Conservation (phyloP, 306 rosid genomes). For the Vigna nakashimae region DNA sequence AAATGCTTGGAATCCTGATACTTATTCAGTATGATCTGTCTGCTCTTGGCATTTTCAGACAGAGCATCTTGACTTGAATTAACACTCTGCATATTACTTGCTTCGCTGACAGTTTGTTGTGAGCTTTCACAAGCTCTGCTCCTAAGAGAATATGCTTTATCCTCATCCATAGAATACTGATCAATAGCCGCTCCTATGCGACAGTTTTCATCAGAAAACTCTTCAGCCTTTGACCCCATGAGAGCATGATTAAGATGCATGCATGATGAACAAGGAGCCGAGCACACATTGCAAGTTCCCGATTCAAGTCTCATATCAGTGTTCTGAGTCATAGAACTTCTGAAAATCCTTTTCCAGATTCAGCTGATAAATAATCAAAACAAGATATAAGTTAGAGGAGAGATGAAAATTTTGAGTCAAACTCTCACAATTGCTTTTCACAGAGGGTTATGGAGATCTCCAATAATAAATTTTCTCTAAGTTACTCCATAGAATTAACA, state of each 20-base stretch:
- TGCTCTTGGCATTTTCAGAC: slow-evolving; percentile 79
- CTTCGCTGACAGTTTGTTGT: slow-evolving; percentile 65
- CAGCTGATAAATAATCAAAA: slow-evolving; percentile 56
- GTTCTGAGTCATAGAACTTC: slow-evolving; percentile 51
- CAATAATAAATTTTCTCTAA: slow-evolving; percentile 10
- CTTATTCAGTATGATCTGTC: slow-evolving; percentile 45
- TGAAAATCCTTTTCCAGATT: slow-evolving; percentile 52
- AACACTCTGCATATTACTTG: slow-evolving; percentile 58
- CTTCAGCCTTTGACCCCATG: slow-evolving; percentile 66
- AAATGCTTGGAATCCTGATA: slow-evolving; percentile 52
- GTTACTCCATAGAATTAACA: slow-evolving; percentile 24
- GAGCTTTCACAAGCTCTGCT: slow-evolving; percentile 62
- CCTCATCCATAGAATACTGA: slow-evolving; percentile 63
- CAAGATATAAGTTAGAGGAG: slow-evolving; percentile 42
- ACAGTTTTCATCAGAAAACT: slow-evolving; percentile 73
- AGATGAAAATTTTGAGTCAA: slow-evolving; percentile 14
- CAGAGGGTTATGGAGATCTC: slow-evolving; percentile 14
- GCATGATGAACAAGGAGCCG: slow-evolving; percentile 87
- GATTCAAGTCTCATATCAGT: slow-evolving; percentile 71
- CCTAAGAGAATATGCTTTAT: slow-evolving; percentile 59
- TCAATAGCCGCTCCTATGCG: slow-evolving; percentile 55
- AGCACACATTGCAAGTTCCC: slow-evolving; percentile 80
- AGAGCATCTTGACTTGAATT: slow-evolving; percentile 67
- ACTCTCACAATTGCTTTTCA: slow-evolving; percentile 15
- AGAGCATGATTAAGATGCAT: slow-evolving; percentile 65